A percentile compares a stretch with the other conserved stretches of the same genome.
Conservation (phyloP, 805 yeast genomes). For the Candida multigemmis region DNA sequence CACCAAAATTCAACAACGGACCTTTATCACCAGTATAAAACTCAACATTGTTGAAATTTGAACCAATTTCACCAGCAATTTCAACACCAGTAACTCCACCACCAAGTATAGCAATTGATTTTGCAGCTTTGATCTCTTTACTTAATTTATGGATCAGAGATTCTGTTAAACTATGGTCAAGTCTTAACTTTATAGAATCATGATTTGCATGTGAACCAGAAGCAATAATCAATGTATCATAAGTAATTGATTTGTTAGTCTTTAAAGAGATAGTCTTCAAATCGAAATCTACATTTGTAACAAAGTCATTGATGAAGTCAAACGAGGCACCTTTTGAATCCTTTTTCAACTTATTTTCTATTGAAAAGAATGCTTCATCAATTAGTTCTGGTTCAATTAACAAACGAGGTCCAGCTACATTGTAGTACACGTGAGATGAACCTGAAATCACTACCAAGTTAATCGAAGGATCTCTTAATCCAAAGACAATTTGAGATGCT, state of each 20-base stretch:
- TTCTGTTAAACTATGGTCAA: constrained; percentile 6
- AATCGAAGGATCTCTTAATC: too few relatives aligned
- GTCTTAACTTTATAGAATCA: constrained; percentile 17
- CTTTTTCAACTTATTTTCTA: constrained; percentile 10
- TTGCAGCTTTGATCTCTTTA: constrained; percentile 10
- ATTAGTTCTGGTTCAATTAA: constrained; percentile 13
- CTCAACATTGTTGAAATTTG: constrained; percentile 10
- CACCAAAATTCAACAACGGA: constrained; percentile 9
- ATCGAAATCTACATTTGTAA: constrained; percentile 15
- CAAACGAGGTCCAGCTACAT: constrained; percentile 22
- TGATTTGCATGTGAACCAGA: constrained; percentile 16
- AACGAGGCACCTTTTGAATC: constrained; percentile 7
- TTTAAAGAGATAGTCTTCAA: constrained; percentile 8
- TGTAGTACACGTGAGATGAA: constrained; percentile 14
- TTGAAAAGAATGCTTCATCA: constrained; percentile 8
- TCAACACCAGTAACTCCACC: constrained; percentile 34
- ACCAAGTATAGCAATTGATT: constrained; percentile 26
- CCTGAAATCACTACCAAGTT: constrained; percentile 15
- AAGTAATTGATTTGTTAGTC: constrained; percentile 6
- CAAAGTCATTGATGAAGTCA: constrained; percentile 15
- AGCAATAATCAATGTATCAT: constrained; percentile 27
- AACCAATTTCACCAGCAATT: constrained; percentile 26
- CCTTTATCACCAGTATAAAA: constrained; percentile 15
- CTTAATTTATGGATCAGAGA: constrained; percentile 9
- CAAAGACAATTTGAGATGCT: constrained; percentile 4